Evolutionary conservation across 2,329 filamentous ascomycete genomes (phyloP).

Genomic region (Nemania diffusa): DNA sequence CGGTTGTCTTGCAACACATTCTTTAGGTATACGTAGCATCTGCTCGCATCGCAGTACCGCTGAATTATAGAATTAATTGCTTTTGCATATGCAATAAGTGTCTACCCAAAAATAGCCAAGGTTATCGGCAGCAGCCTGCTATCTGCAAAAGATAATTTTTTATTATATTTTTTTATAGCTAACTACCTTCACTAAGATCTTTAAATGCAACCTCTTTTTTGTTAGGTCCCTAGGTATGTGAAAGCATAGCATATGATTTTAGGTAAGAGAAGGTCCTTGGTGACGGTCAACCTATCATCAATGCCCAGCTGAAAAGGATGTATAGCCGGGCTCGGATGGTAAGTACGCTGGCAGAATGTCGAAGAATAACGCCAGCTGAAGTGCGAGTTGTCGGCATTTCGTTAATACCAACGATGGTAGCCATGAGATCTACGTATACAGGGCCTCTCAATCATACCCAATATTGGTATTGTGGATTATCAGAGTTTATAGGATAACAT

Average conservation of each 20-base stretch:
- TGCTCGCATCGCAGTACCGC: conserved; percentile 15
- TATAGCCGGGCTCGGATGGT: not conserved
- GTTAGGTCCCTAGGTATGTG: conserved; percentile 14
- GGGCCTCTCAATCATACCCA: conserved; percentile 4
- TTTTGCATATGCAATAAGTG: not conserved
- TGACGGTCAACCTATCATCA: conserved; percentile 1
- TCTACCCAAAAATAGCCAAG: conserved; percentile 12
- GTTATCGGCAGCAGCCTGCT: conserved; percentile 6
- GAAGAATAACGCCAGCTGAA: conserved; percentile 5
- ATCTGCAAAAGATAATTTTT: conserved; percentile 17
- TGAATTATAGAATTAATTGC: conserved; percentile 19
- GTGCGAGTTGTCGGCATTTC: conserved; percentile 1
- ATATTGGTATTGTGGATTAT: too few species aligned
- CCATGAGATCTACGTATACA: conserved; percentile 13
- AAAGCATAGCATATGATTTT: conserved; percentile 5
- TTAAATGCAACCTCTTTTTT: conserved; percentile 7
- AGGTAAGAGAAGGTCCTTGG: not conserved
- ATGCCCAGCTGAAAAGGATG: not conserved
- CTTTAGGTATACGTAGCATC: conserved; percentile 25
- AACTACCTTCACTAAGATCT: conserved; percentile 3
- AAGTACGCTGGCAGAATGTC: not conserved
- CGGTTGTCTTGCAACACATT: conserved; percentile 9
- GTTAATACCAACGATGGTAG: not conserved
- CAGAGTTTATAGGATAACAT: too few species aligned
- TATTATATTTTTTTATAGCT: conserved; percentile 9